Base-by-base conservation (phyloP, 2,329 filamentous ascomycete species). In the Colletotrichum graminicola region DNA sequence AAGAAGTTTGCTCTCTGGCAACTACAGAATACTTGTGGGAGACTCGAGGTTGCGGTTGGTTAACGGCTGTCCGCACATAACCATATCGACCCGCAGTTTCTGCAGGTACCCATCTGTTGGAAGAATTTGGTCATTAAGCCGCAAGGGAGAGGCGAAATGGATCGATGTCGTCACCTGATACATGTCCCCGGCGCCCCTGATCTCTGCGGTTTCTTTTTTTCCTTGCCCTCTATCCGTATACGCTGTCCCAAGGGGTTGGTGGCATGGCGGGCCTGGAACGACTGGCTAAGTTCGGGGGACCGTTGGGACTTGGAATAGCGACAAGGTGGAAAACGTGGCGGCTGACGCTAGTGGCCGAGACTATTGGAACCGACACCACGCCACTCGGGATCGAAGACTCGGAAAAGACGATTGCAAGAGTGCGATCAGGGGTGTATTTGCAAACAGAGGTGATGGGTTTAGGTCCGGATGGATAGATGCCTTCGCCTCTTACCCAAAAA, bases 81-180 rank as follows among this genome's bases (percentile, higher is more conserved):
- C 8, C 4, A 29, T 26, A 21, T 23, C 41, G 55, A 5, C 55
- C 55, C 55, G 36, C 34, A 57, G n/a, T 26, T 56, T 51, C 34
- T 62, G 59, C 59, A 36, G 45, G 59, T 39, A 26, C 8, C 14
- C 14, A 36, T n/a, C 59, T 26, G 59, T 51, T 62, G 59, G 29
- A 45, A n/a, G 43, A 12, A 21, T 32, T 32, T 41, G 52, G 23
- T 29, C 26, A 6, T 52, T 32, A 51, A 36, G 10, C 34, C 51
- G 18, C 39, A 51, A 63, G 43, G 49, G 36, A 43, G 21, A 43
- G 21, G 54, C 32, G n/a, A 36, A 18, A 62, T 62, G 60, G 68
- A 60, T 60, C 69, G 69, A 69, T 54, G 29, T 69, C 45, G 69
- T 65, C 68, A 71, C 68, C 39, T 47, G 59, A 39, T 41, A 68